Evolutionary conservation across 2,329 filamentous ascomycete genomes (phyloP), one percentile per base, ranked within the genome.

Genomic region (Nectriaceae sp.): DNA sequence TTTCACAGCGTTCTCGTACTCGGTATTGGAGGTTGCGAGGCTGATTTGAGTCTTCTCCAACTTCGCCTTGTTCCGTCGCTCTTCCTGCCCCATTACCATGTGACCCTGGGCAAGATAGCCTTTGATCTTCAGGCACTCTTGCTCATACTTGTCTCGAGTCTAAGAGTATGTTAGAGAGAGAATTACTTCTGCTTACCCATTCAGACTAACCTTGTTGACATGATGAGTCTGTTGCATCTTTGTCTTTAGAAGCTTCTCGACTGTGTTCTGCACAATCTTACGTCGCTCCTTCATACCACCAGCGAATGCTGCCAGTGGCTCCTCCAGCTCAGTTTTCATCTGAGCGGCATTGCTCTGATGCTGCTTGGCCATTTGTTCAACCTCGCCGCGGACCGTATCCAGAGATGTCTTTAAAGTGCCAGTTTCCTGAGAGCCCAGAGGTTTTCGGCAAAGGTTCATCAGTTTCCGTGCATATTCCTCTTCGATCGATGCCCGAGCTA

Each of bases 51-150:
- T 97, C 80, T 99, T 99, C 70, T 99, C 94, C 37, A 99, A 81
- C 72, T 96, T 97, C 19, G 93, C 92, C 74, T 99, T 99, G 71
- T 99, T 99, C 74, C 96, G 97, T 21, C 94, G 85, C 75, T 99
- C 94, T 68, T 99, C 94, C 62, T 99, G 94, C 13, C 94, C 94
- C 94, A 99, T 99, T 49, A 99, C 94, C 94, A 99, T 99, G 68
- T 99, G 95, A 10, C 94, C 94, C 71, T 99, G 94, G 4, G 95
- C 94, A 4, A 99, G 83, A 65, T 99, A 99, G 33, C 94, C 94
- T 72, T 99, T 99, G 69, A 99, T 97, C 68, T 96, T 94, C 38
- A 99, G 78, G 66, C 93, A 97, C 61, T 99, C 95, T 70, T 99
- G 93, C 71, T 99, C 94, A 67, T 95, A 99, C 42, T 88, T 87